phyloP scores from a whole-genome alignment of 2,329 filamentous ascomycete species.

The Fonsecaea multimorphosa region DNA sequence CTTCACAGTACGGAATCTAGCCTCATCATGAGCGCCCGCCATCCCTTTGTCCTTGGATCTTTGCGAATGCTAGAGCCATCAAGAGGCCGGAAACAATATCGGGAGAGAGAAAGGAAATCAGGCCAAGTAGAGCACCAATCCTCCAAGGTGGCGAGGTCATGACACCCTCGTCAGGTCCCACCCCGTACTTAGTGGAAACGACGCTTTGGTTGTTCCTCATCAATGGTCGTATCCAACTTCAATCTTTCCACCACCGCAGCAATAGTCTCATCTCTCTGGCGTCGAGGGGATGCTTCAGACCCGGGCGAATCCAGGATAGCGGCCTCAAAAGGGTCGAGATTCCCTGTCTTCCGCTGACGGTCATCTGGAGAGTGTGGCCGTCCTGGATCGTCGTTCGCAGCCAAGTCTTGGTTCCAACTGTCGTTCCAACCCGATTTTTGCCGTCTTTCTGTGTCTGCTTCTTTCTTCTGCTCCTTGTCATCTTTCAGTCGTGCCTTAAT shows the following conservation, averaged over 20 bases:
- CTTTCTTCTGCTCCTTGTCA: conserved; percentile 29
- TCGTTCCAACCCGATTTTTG: neutral
- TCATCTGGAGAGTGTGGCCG: conserved; percentile 2
- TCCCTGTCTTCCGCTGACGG: conserved; percentile 8
- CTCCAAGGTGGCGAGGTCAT: neutral
- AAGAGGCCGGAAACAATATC: neutral
- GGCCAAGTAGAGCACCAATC: neutral
- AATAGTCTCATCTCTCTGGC: conserved; percentile 16
- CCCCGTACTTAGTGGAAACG: neutral
- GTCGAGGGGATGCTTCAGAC: conserved; percentile 19
- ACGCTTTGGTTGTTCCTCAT: conserved; percentile 18
- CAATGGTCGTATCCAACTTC: conserved; percentile 19
- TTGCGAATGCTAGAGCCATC: neutral
- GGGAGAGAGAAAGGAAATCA: neutral
- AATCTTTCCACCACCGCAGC: conserved; percentile 18
- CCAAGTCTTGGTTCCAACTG: neutral
- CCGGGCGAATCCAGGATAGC: conserved; percentile 21
- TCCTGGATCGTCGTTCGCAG: neutral
- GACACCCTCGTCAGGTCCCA: neutral
- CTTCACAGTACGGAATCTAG: neutral
- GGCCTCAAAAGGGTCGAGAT: conserved; percentile 28
- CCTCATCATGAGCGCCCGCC: neutral
- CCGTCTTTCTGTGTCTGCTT: neutral
- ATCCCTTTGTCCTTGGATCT: neutral
- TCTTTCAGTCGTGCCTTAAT: conserved; percentile 45